Evolutionary conservation across 129 eudicot genomes (phyloP), one percentile per base, ranked within the genome.

Genomic region (Flaveria sonorensis): DNA sequence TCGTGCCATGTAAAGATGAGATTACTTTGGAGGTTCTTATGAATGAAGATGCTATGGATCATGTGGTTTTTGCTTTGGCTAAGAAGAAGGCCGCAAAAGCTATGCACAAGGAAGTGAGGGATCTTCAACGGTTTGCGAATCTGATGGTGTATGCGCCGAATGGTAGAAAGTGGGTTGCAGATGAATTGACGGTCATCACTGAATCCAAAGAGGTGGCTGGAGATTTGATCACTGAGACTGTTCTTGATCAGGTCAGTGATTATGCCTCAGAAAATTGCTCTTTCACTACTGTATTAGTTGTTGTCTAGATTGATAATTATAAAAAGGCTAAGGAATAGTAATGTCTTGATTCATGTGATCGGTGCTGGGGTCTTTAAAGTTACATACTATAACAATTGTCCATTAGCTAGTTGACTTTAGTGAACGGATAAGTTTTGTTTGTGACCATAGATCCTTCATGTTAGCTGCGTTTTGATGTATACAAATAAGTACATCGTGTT

Each of bases 1-100:
- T 91, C 75, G 92, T 95, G 83, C 92, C 90, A 0, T 81, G 88
- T 74, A 95, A 83, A 76, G 99, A 95, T 81, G 97, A 89, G 96
- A 87, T 95, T 21, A 89, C 85, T 7, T 68, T 95, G 20, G 99
- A 95, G 94, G 96, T 95, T 72, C 88, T 79, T 42, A 95, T 95
- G 99, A 95, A 95, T 60, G 97, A 95, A 71, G 99, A 95, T 72
- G 85, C 90, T 0, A 89, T 95, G 99, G 99, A 95, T 83, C 97
- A 95, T 70, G 90, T 95, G 57, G 90, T 95, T 36, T 91, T 95
- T 77, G 97, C 94, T 0, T 19, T 95, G 77, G 99, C 92, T 0
- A 95, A 85, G 84, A 95, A 83, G 90, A 91, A 89, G 84, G 74
- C 73, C 23, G 99, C 89, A 0, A 95, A 95, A 61, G 57, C 73